Evolutionary conservation across 2,329 filamentous ascomycete genomes (phyloP), one percentile per base, ranked within the genome.

Genomic region (Taxawa tesnikishii): DNA sequence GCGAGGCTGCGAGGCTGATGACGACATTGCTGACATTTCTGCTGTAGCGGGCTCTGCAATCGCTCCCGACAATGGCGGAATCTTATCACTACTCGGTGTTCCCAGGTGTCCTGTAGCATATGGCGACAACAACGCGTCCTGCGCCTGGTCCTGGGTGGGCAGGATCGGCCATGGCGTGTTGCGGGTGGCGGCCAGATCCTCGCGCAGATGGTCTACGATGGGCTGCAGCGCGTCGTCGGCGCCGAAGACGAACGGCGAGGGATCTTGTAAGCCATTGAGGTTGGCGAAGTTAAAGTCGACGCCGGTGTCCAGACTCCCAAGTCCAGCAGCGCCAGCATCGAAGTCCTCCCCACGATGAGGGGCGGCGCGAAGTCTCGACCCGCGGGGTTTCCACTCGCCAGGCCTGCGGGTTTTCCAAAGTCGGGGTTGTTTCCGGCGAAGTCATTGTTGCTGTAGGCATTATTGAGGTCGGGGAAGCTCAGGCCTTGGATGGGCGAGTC

Each of bases 401-500:
- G n/a, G n/a, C n/a, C n/a, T n/a, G n/a, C n/a, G n/a, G n/a, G n/a
- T n/a, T n/a, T n/a, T n/a, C n/a, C n/a, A n/a, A n/a, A n/a, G n/a
- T n/a, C n/a, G n/a, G n/a, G n/a, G n/a, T n/a, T n/a, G n/a, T n/a
- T n/a, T n/a, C n/a, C n/a, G n/a, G n/a, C n/a, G n/a, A n/a, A n/a
- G 6, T 49, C 45, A 18, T 48, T 43, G 12, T 27, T 32, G n/a
- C 33, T 33, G 1, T 33, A 29, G 12, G 43, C 38, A 9, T 48
- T 45, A 15, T 51, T 44, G 8, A 39, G 38, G 23, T 47, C 34
- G 24, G 19, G 29, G 25, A 38, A 30, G 11, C 24, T 36, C 14
- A 28, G 8, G 29, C 52, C 47, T 29, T 55, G 51, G 5, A 53
- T 31, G 3, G 52, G 51, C 11, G 52, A 55, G 34, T 50, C 51